Conservation (phyloP, 805 yeast genomes). For the Kluyveromyces starmeri region DNA sequence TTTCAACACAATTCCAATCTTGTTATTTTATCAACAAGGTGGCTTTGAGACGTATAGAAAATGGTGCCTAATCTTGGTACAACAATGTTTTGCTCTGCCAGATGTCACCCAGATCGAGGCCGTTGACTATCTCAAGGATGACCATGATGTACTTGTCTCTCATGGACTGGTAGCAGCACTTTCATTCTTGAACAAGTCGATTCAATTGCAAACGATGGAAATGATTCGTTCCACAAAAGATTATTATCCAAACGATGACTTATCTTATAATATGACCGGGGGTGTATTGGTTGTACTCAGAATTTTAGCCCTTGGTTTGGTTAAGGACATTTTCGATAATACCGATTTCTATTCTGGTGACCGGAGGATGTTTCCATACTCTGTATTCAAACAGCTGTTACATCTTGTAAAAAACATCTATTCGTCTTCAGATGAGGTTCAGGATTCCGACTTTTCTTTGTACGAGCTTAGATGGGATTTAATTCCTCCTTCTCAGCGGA, state of each 20-base stretch:
- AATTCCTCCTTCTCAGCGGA: slow-evolving; percentile 20
- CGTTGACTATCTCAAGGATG: slow-evolving; percentile 30
- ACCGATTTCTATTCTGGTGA: slow-evolving; percentile 21
- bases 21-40: slow-evolving; percentile 44
- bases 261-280: slow-evolving; percentile 18
- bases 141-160: slow-evolving; percentile 30
- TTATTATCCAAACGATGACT: slow-evolving; percentile 18
- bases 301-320: slow-evolving; percentile 16
- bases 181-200: slow-evolving; percentile 38
- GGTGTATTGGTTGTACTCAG: slow-evolving; percentile 18
- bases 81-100: slow-evolving; percentile 18
- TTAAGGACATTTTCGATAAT: slow-evolving; percentile 14
- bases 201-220: slow-evolving; percentile 31
- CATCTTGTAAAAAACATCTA: slow-evolving; percentile 37
- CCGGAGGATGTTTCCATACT: slow-evolving; percentile 27
- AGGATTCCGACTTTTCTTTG: slow-evolving; percentile 24
- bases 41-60: slow-evolving; percentile 32
- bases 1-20: slow-evolving; percentile 31
- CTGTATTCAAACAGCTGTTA: slow-evolving; percentile 39
- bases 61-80: slow-evolving; percentile 14
- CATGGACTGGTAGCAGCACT: slow-evolving; percentile 37
- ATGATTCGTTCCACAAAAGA: slow-evolving; percentile 16
- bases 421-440: slow-evolving; percentile 30
- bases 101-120: slow-evolving; percentile 29
- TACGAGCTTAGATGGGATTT: slow-evolving; percentile 25